Evolutionary conservation across 2,329 filamentous ascomycete species (phyloP).

Genomic region (Aspergillus oerlinghausenensis): DNA sequence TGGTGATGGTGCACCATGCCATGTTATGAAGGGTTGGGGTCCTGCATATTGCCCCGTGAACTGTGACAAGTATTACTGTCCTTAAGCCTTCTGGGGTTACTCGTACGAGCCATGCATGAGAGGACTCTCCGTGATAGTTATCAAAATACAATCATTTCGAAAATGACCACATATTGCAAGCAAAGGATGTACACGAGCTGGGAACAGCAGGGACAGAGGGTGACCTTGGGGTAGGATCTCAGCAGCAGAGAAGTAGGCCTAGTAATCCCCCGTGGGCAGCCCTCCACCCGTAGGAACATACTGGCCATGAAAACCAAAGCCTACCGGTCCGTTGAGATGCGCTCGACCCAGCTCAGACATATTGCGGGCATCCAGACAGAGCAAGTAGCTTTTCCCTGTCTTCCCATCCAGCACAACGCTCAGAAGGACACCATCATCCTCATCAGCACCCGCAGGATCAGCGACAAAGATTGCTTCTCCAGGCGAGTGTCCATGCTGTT

Average conservation of each 20-base stretch:
- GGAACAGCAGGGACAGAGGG: too few relatives aligned
- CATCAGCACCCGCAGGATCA: constrained; percentile 25
- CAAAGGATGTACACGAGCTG: not conserved
- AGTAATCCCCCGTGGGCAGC: constrained; percentile 26
- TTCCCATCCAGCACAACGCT: constrained; percentile 51
- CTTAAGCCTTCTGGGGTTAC: too few relatives aligned
- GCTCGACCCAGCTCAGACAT: constrained; percentile 50
- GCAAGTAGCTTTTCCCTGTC: constrained; percentile 48
- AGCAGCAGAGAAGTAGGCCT: not conserved
- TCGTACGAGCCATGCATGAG: too few relatives aligned
- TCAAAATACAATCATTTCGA: too few relatives aligned
- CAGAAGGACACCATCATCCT: constrained; percentile 52
- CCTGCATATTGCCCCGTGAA: too few relatives aligned
- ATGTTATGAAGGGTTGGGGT: too few relatives aligned
- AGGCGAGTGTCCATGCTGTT: constrained; percentile 46
- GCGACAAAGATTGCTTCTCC: constrained; percentile 52
- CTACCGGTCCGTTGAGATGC: constrained; percentile 45
- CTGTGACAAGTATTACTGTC: too few relatives aligned
- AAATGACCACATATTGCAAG: not conserved
- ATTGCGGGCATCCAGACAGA: constrained; percentile 48
- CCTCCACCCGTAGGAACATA: constrained; percentile 25
- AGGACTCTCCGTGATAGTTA: not conserved
- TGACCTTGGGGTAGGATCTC: too few relatives aligned
- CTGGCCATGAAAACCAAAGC: constrained; percentile 52
- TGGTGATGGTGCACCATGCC: too few relatives aligned